Base-by-base conservation (phyloP, 352 stramenopile genomes). In the Phytophthora hibernalis region DNA sequence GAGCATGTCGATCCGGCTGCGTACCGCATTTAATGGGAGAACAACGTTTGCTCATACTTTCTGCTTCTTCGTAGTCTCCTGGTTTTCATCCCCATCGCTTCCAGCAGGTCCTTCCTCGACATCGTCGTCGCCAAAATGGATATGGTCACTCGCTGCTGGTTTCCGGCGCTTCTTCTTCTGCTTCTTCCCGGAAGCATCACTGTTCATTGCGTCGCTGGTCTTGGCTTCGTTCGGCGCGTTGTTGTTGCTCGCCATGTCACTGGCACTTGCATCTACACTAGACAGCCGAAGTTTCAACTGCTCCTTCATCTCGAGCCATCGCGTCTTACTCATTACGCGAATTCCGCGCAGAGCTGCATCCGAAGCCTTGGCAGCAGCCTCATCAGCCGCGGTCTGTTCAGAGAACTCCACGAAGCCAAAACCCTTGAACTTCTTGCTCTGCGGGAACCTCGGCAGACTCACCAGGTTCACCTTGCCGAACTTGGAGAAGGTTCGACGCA, bases 351-450 rank as follows among this genome's bases (percentile, higher is more conserved):
- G 50, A 31, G 72, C 51, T 11, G 48, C 18, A 12, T 83, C 66
- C 5, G 22, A 54, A 11, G 56, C 48, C 2, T 24, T 61, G 3
- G 70, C 77, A 42, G 58, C 54, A 37, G 70, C 77, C 42, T 70
- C 12, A 6, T 72, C 40, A 2, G 77, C 77, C 6, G 73, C 54
- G 15, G 71, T 72, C 30, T 53, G 53, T 0, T 79, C 71, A 2
- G 77, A 70, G 51, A 94, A 94, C 71, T 94, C 85, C 21, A 92
- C 79, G n/a, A 94, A 94, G 26, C 77, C 85, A 76, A 94, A 94
- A 8, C 85, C 85, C 61, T 94, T 94, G 50, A 94, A 91, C 66
- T 80, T 79, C 33, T 80, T 78, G 54, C 64, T 90, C n/a, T 81
- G 74, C 15, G 65, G 52, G 54, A 92, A 94, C 26, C 85, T 85